Conservation (phyloP, 257 asterid species). For the Ehretia macrophylla region DNA sequence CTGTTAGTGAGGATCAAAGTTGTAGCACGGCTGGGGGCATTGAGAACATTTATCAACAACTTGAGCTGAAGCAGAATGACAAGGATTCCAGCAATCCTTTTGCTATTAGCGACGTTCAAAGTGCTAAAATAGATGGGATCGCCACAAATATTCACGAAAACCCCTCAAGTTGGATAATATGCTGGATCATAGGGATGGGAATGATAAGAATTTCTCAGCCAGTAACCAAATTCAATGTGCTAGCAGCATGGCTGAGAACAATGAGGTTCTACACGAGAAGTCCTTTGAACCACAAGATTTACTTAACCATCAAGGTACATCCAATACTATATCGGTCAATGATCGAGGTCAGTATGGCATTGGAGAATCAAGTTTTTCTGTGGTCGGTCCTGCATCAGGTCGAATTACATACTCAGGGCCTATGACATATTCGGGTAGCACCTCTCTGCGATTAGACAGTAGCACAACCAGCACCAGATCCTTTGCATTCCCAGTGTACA, state of each 20-base stretch:
- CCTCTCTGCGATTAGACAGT: conserved; percentile 84
- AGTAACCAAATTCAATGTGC: conserved; percentile 14
- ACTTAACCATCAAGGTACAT: conserved; percentile 17
- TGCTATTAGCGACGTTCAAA: conserved; percentile 2
- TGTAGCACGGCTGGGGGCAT: neutral
- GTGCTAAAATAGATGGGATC: neutral
- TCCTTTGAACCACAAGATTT: conserved; percentile 4
- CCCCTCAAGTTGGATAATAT: conserved; percentile 9
- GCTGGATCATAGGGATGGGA: conserved; percentile 1
- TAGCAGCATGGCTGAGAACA: conserved; percentile 16
- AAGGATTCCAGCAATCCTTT: neutral
- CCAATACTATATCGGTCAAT: conserved; percentile 12
- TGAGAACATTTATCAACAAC: neutral
- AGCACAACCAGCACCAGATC: conserved; percentile 84
- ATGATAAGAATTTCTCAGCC: neutral
- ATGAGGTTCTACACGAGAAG: conserved; percentile 12
- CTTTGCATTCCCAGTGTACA: conserved; percentile 90
- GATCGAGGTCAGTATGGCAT: conserved; percentile 33
- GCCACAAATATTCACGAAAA: conserved; percentile 6
- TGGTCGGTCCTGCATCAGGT: conserved; percentile 39
- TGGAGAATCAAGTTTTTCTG: conserved; percentile 82
- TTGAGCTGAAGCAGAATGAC: neutral
- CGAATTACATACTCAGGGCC: conserved; percentile 61
- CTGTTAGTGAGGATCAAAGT: neutral
- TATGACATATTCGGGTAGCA: conserved; percentile 61